phyloP scores from a whole-genome alignment of 106 monocot genomes.

The Platanthera zijinensis region DNA sequence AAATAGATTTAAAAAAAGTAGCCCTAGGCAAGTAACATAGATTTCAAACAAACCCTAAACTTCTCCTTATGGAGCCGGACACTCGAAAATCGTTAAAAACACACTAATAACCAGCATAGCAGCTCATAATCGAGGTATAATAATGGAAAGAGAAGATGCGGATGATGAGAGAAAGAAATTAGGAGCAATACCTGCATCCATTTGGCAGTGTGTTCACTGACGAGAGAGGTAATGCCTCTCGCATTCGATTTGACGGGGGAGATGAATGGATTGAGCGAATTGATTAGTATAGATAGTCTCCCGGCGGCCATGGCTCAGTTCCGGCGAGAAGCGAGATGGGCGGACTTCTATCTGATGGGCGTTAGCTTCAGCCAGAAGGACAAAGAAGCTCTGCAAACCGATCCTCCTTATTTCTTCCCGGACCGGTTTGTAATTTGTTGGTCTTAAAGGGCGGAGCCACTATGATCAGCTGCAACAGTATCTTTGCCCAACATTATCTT shows the following conservation, averaged over 20 bases:
- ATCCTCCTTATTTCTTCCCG: not conserved
- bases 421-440: not conserved
- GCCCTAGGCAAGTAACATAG: not conserved
- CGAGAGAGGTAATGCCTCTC: constrained; percentile 17
- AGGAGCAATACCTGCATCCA: constrained; percentile 36
- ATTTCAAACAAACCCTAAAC: not conserved
- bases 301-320: constrained; percentile 1
- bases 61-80: not conserved
- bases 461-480: too few species aligned
- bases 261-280: constrained; percentile 2
- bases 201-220: constrained; percentile 40
- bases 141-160: not conserved
- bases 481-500: too few species aligned
- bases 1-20: not conserved
- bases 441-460: too few species aligned
- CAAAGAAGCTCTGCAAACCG: not conserved
- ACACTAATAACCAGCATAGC: not conserved
- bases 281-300: not conserved
- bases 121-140: not conserved
- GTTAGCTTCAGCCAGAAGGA: too few species aligned
- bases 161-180: not conserved
- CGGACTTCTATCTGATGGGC: too few species aligned
- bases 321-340: not conserved
- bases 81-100: not conserved
- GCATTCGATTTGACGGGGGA: not conserved